Conservation (phyloP, 2,329 filamentous ascomycete species). For the Trichoderma brevicompactum region DNA sequence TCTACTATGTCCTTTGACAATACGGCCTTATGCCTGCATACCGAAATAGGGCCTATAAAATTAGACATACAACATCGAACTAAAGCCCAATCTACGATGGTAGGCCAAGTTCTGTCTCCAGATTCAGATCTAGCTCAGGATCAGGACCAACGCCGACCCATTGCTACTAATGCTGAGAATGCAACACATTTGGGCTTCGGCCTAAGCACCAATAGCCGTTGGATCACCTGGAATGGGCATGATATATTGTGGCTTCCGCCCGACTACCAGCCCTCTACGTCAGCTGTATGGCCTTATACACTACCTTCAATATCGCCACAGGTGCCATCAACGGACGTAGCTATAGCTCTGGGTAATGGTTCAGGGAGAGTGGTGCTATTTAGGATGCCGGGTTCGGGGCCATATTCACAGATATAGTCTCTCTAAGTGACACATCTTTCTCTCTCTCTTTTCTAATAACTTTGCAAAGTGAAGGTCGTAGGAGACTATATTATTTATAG, state of each 20-base stretch:
- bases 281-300: neutral
- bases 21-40: neutral
- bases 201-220: neutral
- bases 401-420: neutral
- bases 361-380: neutral
- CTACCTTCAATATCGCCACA: neutral
- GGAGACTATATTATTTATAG: too few species aligned
- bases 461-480: too few species aligned
- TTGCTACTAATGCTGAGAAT: neutral
- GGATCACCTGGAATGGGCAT: neutral
- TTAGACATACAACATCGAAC: neutral
- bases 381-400: neutral
- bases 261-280: neutral
- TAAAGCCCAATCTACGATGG: neutral
- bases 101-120: neutral
- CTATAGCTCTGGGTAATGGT: neutral
- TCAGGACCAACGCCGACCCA: neutral
- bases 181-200: neutral
- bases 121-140: neutral
- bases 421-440: neutral
- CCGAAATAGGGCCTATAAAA: neutral
- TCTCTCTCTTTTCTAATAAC: neutral
- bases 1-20: neutral
- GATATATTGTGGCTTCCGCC: conserved; percentile 3
- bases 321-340: neutral